A percentile compares a stretch with the other conserved stretches of the same genome.
These are phyloP conservation scores for Microbotryum lychnidis-dioicae DNA, from an alignment of 1,284 basidiomycete species.

Conservation along the genomic window DNA sequence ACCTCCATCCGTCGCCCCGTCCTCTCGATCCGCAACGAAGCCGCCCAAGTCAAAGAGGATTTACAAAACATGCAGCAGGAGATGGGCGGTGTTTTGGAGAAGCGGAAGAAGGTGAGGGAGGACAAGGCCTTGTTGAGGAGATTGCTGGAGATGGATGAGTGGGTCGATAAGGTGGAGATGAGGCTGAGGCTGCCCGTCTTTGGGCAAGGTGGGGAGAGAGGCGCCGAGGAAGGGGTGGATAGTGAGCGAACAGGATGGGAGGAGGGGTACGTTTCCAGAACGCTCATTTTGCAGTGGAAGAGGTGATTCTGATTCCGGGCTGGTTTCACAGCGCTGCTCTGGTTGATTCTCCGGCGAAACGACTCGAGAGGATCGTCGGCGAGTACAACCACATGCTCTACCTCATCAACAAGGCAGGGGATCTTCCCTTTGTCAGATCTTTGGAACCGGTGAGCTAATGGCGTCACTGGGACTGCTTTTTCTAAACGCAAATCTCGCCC, in stretches of 20 bases:
- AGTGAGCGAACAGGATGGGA: constrained; percentile 4
- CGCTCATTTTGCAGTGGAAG: neutral
- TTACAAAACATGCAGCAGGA: constrained; percentile 52
- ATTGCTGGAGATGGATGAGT: constrained; percentile 33
- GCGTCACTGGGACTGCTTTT: neutral
- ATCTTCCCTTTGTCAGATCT: constrained; percentile 66
- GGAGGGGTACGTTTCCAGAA: constrained; percentile 7
- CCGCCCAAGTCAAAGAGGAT: constrained; percentile 50
- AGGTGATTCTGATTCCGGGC: too few relatives aligned
- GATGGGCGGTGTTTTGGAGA: constrained; percentile 66
- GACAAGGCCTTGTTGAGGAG: constrained; percentile 56
- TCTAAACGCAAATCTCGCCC: neutral
- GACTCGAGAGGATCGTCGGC: constrained; percentile 67
- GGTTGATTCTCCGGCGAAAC: constrained; percentile 50
- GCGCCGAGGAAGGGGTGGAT: too few relatives aligned
- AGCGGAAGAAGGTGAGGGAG: constrained; percentile 64
- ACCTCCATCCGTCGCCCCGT: constrained; percentile 27
- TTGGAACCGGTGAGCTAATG: constrained; percentile 65
- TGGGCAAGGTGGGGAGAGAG: neutral
- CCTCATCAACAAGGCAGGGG: constrained; percentile 69
- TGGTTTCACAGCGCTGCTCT: neutral
- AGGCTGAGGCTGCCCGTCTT: constrained; percentile 16
- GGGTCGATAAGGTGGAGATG: constrained; percentile 34
- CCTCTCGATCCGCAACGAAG: constrained; percentile 52
- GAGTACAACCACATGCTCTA: constrained; percentile 92